phyloP scores from a whole-genome alignment of 1,284 basidiomycete species.

The Fomitopsis pinicola region DNA sequence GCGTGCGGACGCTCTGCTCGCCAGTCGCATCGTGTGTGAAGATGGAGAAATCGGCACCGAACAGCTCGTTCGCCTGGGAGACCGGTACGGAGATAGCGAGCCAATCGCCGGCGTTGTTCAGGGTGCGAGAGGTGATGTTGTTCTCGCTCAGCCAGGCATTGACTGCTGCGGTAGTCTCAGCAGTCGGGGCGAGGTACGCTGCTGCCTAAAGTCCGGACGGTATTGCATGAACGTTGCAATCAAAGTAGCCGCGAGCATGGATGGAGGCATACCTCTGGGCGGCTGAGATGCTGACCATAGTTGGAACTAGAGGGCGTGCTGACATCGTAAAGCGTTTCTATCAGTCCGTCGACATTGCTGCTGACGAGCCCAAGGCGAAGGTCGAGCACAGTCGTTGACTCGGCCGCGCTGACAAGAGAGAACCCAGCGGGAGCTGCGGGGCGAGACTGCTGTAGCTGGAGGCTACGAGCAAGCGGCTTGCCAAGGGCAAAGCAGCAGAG shows the following conservation, averaged over 20 bases:
- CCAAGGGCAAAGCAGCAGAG: conserved; percentile 14
- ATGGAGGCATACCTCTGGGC: conserved; percentile 22
- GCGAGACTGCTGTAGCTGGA: conserved; percentile 23
- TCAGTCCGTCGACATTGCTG: conserved; percentile 27
- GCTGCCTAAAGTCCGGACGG: conserved; percentile 24
- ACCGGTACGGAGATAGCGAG: conserved; percentile 19
- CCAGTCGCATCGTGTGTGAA: conserved; percentile 34
- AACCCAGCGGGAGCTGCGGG: conserved; percentile 20
- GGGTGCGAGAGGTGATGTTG: conserved; percentile 23
- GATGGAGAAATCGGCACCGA: conserved; percentile 34
- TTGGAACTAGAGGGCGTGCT: conserved; percentile 26
- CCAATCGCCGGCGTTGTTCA: conserved; percentile 22
- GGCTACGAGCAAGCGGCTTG: conserved; percentile 15
- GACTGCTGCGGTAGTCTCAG: conserved; percentile 28
- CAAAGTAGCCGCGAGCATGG: not conserved
- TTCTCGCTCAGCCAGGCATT: conserved; percentile 30
- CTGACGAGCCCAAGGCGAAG: conserved; percentile 27
- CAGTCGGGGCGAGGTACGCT: conserved; percentile 30
- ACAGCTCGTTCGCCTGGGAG: conserved; percentile 30
- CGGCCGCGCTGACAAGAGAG: conserved; percentile 17
- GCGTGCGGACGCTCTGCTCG: conserved; percentile 30
- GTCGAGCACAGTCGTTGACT: conserved; percentile 17
- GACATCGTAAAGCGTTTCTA: conserved; percentile 21
- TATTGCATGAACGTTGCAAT: not conserved
- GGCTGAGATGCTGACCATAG: conserved; percentile 29